Percentiles rank a stretch among this genome's conserved stretches.
phyloP scores from a whole-genome alignment of 768 basidiomycete species.

The Polyporus arcularius region DNA sequence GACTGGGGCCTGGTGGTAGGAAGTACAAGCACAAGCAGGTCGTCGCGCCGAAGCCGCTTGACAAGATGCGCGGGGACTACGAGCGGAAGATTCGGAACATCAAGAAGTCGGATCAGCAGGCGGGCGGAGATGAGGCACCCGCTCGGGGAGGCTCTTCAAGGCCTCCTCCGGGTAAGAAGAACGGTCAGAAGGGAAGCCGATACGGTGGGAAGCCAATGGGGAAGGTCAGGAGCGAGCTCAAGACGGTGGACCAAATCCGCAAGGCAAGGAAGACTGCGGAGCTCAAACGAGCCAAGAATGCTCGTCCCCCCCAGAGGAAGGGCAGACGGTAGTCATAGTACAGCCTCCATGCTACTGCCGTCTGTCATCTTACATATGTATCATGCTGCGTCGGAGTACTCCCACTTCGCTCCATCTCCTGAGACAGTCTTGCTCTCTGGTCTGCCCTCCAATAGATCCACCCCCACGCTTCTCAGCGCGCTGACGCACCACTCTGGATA shows the following conservation, averaged over 20 bases:
- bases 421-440: constrained; percentile 49
- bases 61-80: constrained; percentile 71
- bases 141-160: constrained; percentile 20
- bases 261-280: constrained; percentile 69
- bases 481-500: constrained; percentile 91
- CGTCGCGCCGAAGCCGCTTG: constrained; percentile 68
- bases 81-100: constrained; percentile 69
- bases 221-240: constrained; percentile 80
- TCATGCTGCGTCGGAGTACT: constrained; percentile 53
- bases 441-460: constrained; percentile 70
- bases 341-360: not conserved
- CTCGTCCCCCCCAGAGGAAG: constrained; percentile 58
- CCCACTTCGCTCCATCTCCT: constrained; percentile 78
- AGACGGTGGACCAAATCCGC: constrained; percentile 84
- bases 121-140: constrained; percentile 28
- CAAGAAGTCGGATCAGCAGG: constrained; percentile 46
- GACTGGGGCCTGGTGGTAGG: constrained; percentile 44
- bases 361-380: not conserved
- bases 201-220: constrained; percentile 61
- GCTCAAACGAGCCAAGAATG: constrained; percentile 75
- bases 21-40: constrained; percentile 76
- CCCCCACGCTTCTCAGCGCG: constrained; percentile 78
- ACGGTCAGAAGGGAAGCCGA: constrained; percentile 44
- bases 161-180: constrained; percentile 23
- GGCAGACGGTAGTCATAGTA: constrained; percentile 38